Percentiles rank a stretch among this genome's conserved stretches.
These are phyloP conservation scores for Hanseniaspora lachancei DNA, from an alignment of 805 yeast species.

Conservation along the genomic window DNA sequence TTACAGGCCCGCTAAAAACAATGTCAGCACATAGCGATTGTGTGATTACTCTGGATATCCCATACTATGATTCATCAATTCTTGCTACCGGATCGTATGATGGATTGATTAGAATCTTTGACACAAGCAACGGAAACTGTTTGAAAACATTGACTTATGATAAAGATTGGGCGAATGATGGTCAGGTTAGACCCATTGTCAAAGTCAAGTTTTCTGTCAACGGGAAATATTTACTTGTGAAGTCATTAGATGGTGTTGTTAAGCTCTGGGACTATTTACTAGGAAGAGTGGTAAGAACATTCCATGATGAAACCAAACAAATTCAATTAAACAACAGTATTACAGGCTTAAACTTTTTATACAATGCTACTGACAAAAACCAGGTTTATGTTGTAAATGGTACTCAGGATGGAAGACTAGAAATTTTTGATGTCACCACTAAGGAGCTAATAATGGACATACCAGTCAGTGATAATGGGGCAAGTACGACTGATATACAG, in stretches of 20 bases:
- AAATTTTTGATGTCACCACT: slow-evolving; percentile 5
- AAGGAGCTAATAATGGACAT: neutral
- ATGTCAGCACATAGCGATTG: slow-evolving; percentile 91
- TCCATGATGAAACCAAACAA: slow-evolving; percentile 16
- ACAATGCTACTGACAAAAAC: neutral
- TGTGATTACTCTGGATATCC: slow-evolving; percentile 58
- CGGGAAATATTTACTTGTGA: slow-evolving; percentile 62
- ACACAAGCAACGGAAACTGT: slow-evolving; percentile 80
- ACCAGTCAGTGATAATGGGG: neutral
- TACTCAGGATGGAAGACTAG: slow-evolving; percentile 10
- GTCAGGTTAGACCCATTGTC: slow-evolving; percentile 48
- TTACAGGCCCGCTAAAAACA: slow-evolving; percentile 58
- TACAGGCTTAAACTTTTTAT: slow-evolving; percentile 7
- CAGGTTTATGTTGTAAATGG: slow-evolving; percentile 5
- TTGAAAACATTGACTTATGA: slow-evolving; percentile 77
- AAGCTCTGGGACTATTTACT: slow-evolving; percentile 79
- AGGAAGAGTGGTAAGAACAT: slow-evolving; percentile 69
- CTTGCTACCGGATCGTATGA: slow-evolving; percentile 77
- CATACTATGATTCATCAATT: slow-evolving; percentile 68
- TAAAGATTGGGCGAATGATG: slow-evolving; percentile 53
- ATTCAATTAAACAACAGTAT: slow-evolving; percentile 1
- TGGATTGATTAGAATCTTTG: slow-evolving; percentile 81
- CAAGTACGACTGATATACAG: neutral
- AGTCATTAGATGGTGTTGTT: slow-evolving; percentile 66
- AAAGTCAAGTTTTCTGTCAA: slow-evolving; percentile 65